Percentiles rank a stretch among this genome's conserved stretches.
Conservation (phyloP, 2,329 filamentous ascomycete genomes). For the Calonectria honghensis region DNA sequence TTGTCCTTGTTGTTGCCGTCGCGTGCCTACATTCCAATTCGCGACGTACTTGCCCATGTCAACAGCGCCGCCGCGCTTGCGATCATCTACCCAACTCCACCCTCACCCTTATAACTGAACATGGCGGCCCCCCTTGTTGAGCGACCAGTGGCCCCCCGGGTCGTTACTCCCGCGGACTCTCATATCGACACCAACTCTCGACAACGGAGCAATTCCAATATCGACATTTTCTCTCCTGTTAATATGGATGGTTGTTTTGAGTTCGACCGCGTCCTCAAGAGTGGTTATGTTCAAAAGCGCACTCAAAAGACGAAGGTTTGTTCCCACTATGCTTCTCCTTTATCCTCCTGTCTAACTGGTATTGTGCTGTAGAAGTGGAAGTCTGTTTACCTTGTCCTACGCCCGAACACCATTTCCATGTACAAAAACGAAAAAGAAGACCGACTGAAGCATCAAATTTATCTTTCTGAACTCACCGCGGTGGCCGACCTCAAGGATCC, state of each 20-base stretch:
- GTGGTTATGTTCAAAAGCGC: conserved; percentile 89
- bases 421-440: conserved; percentile 95
- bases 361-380: conserved; percentile 85
- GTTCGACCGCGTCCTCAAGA: conserved; percentile 94
- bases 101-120: conserved; percentile 39
- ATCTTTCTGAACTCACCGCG: conserved; percentile 91
- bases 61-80: conserved; percentile 40
- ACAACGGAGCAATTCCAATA: conserved; percentile 56
- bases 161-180: conserved; percentile 41
- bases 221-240: conserved; percentile 87
- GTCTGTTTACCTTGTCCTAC: conserved; percentile 89
- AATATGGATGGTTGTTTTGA: conserved; percentile 97
- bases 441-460: conserved; percentile 91
- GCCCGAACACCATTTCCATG: conserved; percentile 91
- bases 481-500: conserved; percentile 92
- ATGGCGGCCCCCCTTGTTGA: conserved; percentile 55
- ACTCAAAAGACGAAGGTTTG: conserved; percentile 94
- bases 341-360: conserved; percentile 47
- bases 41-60: conserved; percentile 44
- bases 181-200: conserved; percentile 47
- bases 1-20: background rate
- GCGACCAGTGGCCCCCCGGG: conserved; percentile 38
- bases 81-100: conserved; percentile 24
- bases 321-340: conserved; percentile 5
- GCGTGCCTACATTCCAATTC: conserved; percentile 21